Evolutionary conservation across 2,329 filamentous ascomycete species (phyloP).

Genomic region (Teratosphaeria zuluensis): DNA sequence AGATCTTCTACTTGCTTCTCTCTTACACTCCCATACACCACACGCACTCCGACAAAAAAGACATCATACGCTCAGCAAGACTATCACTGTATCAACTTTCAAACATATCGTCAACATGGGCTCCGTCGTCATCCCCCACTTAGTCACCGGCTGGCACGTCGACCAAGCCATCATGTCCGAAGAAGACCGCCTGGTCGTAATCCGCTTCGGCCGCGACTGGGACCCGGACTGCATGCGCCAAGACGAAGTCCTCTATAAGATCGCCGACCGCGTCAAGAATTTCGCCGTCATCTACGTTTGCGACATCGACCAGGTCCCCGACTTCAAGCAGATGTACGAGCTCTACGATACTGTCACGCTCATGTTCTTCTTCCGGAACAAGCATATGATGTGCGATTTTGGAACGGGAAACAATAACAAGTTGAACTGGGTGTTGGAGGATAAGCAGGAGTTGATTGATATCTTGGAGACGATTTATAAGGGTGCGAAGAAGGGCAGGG

Average conservation of each 20-base stretch:
- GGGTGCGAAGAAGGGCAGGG: conserved; percentile 94
- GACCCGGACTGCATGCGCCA: conserved; percentile 73
- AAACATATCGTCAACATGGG: conserved; percentile 43
- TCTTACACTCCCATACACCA: not conserved
- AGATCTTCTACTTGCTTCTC: not conserved
- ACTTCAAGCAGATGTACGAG: conserved; percentile 93
- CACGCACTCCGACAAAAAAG: not conserved
- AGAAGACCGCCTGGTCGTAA: conserved; percentile 85
- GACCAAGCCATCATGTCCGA: conserved; percentile 90
- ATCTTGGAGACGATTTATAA: conserved; percentile 97
- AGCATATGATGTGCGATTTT: conserved; percentile 98
- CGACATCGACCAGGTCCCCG: conserved; percentile 81
- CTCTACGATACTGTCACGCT: conserved; percentile 77
- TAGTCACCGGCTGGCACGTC: conserved; percentile 92
- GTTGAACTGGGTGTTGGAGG: conserved; percentile 89
- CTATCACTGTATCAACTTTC: not conserved
- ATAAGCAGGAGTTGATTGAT: conserved; percentile 97
- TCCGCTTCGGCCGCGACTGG: conserved; percentile 82
- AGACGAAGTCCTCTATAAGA: conserved; percentile 90
- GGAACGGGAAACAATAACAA: conserved; percentile 99
- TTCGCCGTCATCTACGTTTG: conserved; percentile 89
- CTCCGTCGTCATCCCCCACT: conserved; percentile 84
- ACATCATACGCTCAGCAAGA: not conserved
- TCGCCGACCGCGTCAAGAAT: conserved; percentile 88
- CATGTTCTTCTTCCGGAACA: conserved; percentile 98